Evolutionary conservation across 2,329 filamentous ascomycete genomes (phyloP), one percentile per base, ranked within the genome.

Genomic region (Calonectria naviculata): DNA sequence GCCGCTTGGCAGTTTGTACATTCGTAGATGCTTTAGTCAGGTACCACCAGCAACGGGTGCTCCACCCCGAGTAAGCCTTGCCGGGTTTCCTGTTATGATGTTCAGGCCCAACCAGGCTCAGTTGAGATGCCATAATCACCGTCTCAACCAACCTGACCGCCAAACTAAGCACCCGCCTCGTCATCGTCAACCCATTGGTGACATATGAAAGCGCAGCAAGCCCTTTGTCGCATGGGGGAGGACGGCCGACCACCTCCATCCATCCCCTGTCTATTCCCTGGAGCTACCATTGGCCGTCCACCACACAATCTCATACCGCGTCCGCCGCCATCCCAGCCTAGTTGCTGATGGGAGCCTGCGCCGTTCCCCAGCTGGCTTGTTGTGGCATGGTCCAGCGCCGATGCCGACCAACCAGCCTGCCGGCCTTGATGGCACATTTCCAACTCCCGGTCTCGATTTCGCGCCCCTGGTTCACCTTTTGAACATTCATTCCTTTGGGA

Each of bases 1-100:
- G 42, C 42, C n/a, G n/a, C 42, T 46, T 24, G 42, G n/a, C 10
- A 24, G 2, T 8, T 46, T 10, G n/a, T 8, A 13, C 15, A 36
- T 12, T 3, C 34, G 15, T 36, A 21, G n/a, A 13, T 4, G 1
- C 42, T 46, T 46, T 46, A 46, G 42, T 46, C 42, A 70, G 62
- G 67, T 56, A 70, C 67, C 62, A n/a, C n/a, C n/a, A n/a, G n/a
- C n/a, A 52, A 31, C 44, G 36, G 54, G 21, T 28, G 26, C 61
- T 41, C 49, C 61, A 61, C 62, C 28, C 9, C 13, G 31, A 34
- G 15, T 36, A 36, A 46, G 42, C 8, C 42, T 9, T 9, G 21
- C 24, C 42, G 19, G 19, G 8, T 46, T 8, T 46, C 42, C n/a
- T 46, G n/a, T 46, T 4, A 21, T 21, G n/a, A 24, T 46, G n/a